Percentiles rank a stretch among this genome's conserved stretches.
phyloP scores from a whole-genome alignment of 2,329 filamentous ascomycete genomes.

The Beauveria caledonica region DNA sequence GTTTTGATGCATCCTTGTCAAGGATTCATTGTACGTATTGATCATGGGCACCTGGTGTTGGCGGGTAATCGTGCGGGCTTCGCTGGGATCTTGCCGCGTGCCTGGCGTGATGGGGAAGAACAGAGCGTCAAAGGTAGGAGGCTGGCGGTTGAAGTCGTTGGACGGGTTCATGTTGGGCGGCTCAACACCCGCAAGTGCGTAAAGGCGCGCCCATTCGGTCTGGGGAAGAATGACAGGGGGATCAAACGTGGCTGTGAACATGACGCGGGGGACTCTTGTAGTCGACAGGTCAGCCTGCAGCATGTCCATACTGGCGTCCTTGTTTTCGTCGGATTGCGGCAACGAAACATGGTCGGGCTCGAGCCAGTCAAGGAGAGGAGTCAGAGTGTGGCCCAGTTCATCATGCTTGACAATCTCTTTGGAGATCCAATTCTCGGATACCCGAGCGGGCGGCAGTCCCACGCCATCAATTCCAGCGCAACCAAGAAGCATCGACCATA shows the following conservation, averaged over 20 bases:
- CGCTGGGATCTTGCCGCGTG: conserved; percentile 45
- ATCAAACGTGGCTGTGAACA: conserved; percentile 67
- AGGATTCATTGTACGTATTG: conserved; percentile 21
- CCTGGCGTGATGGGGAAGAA: conserved; percentile 46
- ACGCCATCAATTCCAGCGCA: conserved; percentile 44
- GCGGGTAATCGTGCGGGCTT: conserved; percentile 47
- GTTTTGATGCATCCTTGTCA: conserved; percentile 41
- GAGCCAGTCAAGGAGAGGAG: conserved; percentile 56
- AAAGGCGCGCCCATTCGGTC: conserved; percentile 53
- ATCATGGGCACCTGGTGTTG: conserved; percentile 39
- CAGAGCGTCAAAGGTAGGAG: conserved; percentile 49
- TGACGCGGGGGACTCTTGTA: conserved; percentile 57
- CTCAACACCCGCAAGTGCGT: conserved; percentile 45
- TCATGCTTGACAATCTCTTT: conserved; percentile 53
- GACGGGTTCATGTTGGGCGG: conserved; percentile 27
- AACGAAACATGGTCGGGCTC: conserved; percentile 61
- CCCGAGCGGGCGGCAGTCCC: conserved; percentile 52
- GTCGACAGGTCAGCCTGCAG: conserved; percentile 37
- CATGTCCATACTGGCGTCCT: conserved; percentile 43
- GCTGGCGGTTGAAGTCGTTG: conserved; percentile 20
- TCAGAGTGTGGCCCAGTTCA: conserved; percentile 34
- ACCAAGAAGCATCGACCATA: conserved; percentile 62
- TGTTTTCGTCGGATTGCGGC: conserved; percentile 36
- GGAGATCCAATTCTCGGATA: conserved; percentile 68
- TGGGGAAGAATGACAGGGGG: conserved; percentile 66